A percentile compares a stretch with the other conserved stretches of the same genome.
These are phyloP conservation scores for Mortierella sp. DNA, from an alignment of 371 early-diverging fungal genomes.

Conservation along the genomic window DNA sequence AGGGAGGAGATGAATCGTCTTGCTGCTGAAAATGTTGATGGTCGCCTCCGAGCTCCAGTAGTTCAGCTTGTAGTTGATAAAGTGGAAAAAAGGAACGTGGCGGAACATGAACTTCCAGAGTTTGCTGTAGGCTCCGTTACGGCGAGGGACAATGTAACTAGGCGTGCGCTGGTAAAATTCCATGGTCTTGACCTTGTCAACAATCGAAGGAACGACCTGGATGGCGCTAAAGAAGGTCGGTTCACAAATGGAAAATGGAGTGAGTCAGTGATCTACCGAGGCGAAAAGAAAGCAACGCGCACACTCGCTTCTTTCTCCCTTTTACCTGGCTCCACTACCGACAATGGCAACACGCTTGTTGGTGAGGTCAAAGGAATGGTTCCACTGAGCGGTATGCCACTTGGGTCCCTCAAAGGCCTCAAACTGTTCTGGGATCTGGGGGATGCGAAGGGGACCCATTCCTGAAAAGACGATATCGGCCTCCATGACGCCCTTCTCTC, in stretches of 20 bases:
- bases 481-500: conserved; percentile 19
- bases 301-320: neutral
- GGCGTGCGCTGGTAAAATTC: conserved; percentile 72
- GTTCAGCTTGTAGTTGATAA: conserved; percentile 35
- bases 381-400: conserved; percentile 68
- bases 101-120: conserved; percentile 58
- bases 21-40: conserved; percentile 40
- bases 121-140: conserved; percentile 38
- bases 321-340: conserved; percentile 68
- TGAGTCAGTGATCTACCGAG: neutral
- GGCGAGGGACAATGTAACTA: conserved; percentile 59
- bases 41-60: conserved; percentile 45
- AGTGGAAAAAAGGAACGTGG: conserved; percentile 60
- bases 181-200: conserved; percentile 59
- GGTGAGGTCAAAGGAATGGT: conserved; percentile 61
- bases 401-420: conserved; percentile 61
- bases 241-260: neutral
- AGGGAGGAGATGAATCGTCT: conserved; percentile 22
- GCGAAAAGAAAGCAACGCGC: neutral
- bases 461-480: conserved; percentile 57
- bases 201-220: conserved; percentile 67
- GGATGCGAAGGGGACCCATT: conserved; percentile 66
- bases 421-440: conserved; percentile 65
- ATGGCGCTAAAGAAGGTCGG: conserved; percentile 54
- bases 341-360: conserved; percentile 66